Evolutionary conservation across 2,329 filamentous ascomycete species (phyloP).

Genomic region (Pseudopithomyces chartarum): DNA sequence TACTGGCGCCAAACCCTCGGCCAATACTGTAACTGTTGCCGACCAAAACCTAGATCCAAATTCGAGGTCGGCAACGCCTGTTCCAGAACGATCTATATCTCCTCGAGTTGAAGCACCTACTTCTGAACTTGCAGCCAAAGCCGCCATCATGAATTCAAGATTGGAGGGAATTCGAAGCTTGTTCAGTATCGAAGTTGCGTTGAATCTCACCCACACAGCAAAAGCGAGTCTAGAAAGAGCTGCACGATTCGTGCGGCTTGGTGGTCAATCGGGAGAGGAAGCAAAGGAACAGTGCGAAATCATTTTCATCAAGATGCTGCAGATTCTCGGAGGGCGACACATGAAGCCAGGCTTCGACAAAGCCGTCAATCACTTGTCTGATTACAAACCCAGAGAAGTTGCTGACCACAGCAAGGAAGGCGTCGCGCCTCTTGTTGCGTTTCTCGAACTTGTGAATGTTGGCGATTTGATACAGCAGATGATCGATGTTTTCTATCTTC

Average conservation of each 20-base stretch:
- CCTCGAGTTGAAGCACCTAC: constrained; percentile 70
- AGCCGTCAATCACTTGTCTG: constrained; percentile 86
- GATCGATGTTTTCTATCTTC: constrained; percentile 98
- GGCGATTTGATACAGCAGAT: constrained; percentile 98
- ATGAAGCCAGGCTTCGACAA: constrained; percentile 93
- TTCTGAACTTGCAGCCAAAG: constrained; percentile 92
- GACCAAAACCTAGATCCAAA: constrained; percentile 38
- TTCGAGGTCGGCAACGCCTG: constrained; percentile 45
- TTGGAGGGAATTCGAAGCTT: constrained; percentile 93
- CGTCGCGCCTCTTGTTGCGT: constrained; percentile 90
- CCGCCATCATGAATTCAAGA: constrained; percentile 94
- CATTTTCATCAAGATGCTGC: constrained; percentile 84
- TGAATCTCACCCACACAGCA: constrained; percentile 85
- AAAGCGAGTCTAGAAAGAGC: constrained; percentile 87
- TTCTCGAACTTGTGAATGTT: constrained; percentile 96
- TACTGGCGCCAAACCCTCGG: constrained; percentile 44
- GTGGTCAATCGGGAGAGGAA: constrained; percentile 79
- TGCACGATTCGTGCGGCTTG: constrained; percentile 79
- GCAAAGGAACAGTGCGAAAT: constrained; percentile 85
- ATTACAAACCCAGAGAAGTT: constrained; percentile 87
- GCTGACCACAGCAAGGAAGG: constrained; percentile 72
- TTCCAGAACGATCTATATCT: constrained; percentile 42
- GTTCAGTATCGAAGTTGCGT: constrained; percentile 94
- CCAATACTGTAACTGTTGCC: constrained; percentile 25
- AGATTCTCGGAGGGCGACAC: constrained; percentile 83